Evolutionary conservation across 352 stramenopile species (phyloP), one percentile per base, ranked within the genome.

Genomic region (Globisporangium acanthophoron): DNA sequence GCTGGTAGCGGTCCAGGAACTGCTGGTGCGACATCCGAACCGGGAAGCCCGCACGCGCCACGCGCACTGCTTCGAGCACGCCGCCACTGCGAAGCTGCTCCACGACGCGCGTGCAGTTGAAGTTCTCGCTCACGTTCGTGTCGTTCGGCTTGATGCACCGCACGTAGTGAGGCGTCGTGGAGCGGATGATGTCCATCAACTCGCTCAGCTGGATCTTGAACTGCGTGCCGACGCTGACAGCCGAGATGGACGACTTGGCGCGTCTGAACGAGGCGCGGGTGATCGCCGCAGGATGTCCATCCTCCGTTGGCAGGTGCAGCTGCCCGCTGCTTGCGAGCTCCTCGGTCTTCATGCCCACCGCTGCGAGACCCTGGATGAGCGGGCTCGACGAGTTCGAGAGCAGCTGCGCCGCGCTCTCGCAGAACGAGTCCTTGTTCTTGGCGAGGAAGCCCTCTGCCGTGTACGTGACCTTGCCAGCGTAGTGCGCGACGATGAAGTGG

Each of bases 81-180:
- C 88, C 88, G 11, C 84, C 86, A 54, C 85, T 92, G 29, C 82
- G 80, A 13, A 97, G 66, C 57, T 97, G 88, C 49, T 96, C 86
- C 8, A 94, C 76, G 12, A 95, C 79, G 40, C 85, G 79, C 7
- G 62, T 58, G 16, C 71, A 76, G 45, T 79, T 48, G 62, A 99
- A 99, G 21, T 69, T 46, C 2, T 74, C 75, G n/a, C 68, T 59
- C 33, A 73, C 62, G 53, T 88, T 88, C 1, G 41, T 59, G 72
- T 99, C 94, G 67, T 99, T 99, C 35, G 97, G 97, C 67, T 99
- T 99, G 41, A 99, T 88, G 69, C 97, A 99, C 58, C 97, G 94
- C 56, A 99, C 94, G 73, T 99, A 99, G 74, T 99, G 96, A 44
- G 97, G 96, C 27, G 89, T 85, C 7, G 97, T 99, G 24, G 75